phyloP scores from a whole-genome alignment of 2,329 filamentous ascomycete species.

The Aspergillus fischeri region DNA sequence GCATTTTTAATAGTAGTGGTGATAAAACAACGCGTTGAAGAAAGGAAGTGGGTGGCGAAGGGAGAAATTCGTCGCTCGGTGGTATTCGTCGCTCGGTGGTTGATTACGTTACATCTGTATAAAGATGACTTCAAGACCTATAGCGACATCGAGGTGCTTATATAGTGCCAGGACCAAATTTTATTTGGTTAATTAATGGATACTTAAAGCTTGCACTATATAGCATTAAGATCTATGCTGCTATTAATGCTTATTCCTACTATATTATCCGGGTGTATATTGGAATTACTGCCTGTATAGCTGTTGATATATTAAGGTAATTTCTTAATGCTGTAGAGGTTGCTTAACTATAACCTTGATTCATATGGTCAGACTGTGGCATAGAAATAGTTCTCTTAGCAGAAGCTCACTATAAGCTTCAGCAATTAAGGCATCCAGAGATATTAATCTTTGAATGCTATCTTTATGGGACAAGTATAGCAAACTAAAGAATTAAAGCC shows the following conservation, averaged over 20 bases:
- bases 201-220: constrained; percentile 17
- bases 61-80: too few species aligned
- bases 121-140: constrained; percentile 5
- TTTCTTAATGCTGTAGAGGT: constrained; percentile 8
- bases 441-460: constrained; percentile 6
- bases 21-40: too few species aligned
- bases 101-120: too few species aligned
- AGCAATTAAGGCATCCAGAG: constrained; percentile 1
- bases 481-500: constrained; percentile 13
- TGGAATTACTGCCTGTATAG: constrained; percentile 9
- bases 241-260: constrained; percentile 18
- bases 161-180: constrained; percentile 16
- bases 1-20: too few species aligned
- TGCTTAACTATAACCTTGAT: constrained; percentile 7
- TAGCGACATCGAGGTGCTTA: constrained; percentile 8
- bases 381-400: constrained; percentile 8
- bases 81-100: too few species aligned
- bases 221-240: constrained; percentile 20
- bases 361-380: constrained; percentile 10
- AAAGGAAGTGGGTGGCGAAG: too few species aligned
- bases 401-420: constrained; percentile 6
- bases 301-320: constrained; percentile 16
- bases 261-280: constrained; percentile 20
- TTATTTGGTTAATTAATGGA: constrained; percentile 18
- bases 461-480: constrained; percentile 6